Conservation (phyloP, 192 early-diverging fungal species). For the Coemansia sp. region DNA sequence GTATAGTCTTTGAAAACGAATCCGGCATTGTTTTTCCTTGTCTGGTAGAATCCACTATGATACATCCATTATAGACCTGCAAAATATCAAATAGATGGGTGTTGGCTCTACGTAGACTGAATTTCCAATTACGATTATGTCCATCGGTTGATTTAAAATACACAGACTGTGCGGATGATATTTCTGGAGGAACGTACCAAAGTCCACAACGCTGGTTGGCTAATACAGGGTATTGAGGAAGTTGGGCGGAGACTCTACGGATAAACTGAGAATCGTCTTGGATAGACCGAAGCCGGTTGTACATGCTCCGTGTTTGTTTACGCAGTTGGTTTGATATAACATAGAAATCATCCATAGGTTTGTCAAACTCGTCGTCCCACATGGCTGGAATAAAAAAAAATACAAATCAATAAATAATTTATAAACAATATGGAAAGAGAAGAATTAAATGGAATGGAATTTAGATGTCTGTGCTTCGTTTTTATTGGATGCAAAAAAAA, state of each 20-base stretch:
- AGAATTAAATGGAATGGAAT: background rate
- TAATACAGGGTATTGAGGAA: conserved; percentile 63
- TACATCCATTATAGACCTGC: conserved; percentile 57
- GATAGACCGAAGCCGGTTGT: conserved; percentile 79
- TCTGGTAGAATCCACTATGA: conserved; percentile 88
- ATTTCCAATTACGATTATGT: conserved; percentile 81
- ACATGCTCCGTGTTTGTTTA: conserved; percentile 47
- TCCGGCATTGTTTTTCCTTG: conserved; percentile 85
- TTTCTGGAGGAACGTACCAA: conserved; percentile 78
- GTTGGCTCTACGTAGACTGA: conserved; percentile 80
- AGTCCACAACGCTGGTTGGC: conserved; percentile 86
- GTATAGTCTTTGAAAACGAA: conserved; percentile 79
- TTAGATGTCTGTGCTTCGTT: no score
- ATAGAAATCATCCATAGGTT: conserved; percentile 6
- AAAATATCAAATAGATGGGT: conserved; percentile 68
- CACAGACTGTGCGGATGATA: conserved; percentile 61
- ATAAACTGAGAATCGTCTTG: conserved; percentile 77
- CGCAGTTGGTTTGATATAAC: conserved; percentile 16
- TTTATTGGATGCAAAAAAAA: no score
- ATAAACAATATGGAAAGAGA: conserved; percentile 1
- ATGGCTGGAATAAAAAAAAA: background rate
- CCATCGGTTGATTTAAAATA: conserved; percentile 97
- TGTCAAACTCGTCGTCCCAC: background rate
- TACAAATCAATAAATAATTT: background rate
- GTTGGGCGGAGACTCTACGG: conserved; percentile 50